A percentile compares a stretch with the other conserved stretches of the same genome.
Evolutionary conservation across 1,284 basidiomycete genomes (phyloP).

Genomic region (Thecaphora frezii): DNA sequence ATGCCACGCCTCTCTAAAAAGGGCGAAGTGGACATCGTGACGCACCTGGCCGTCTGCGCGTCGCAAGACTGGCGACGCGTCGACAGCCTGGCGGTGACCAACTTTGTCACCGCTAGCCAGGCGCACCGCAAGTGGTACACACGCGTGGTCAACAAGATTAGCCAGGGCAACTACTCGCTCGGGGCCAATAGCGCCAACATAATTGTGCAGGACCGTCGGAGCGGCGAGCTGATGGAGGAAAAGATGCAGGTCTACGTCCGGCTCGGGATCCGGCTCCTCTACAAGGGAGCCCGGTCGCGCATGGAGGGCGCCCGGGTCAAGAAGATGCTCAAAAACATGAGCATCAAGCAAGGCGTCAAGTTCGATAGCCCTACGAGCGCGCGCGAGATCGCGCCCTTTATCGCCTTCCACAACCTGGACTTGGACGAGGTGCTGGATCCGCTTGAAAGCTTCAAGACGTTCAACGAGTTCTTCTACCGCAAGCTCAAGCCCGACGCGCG

Average conservation of each 20-base stretch:
- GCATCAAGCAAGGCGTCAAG: slow-evolving; percentile 91
- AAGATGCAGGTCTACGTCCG: slow-evolving; percentile 96
- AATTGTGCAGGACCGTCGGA: slow-evolving; percentile 66
- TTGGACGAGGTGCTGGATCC: slow-evolving; percentile 81
- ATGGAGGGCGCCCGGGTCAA: slow-evolving; percentile 87
- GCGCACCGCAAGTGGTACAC: slow-evolving; percentile 97
- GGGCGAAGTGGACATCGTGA: slow-evolving; percentile 88
- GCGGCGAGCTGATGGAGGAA: slow-evolving; percentile 91
- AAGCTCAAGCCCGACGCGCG: slow-evolving; percentile 82
- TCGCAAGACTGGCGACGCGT: slow-evolving; percentile 88
- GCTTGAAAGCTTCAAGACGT: slow-evolving; percentile 78
- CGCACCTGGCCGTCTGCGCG: slow-evolving; percentile 81
- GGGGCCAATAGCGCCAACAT: slow-evolving; percentile 93
- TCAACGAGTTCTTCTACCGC: slow-evolving; percentile 89
- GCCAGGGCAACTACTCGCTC: slow-evolving; percentile 76
- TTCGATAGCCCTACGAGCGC: slow-evolving; percentile 84
- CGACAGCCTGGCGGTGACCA: slow-evolving; percentile 71
- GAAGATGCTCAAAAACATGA: slow-evolving; percentile 81
- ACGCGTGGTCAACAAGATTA: slow-evolving; percentile 77
- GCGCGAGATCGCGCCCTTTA: slow-evolving; percentile 80
- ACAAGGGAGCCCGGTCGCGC: slow-evolving; percentile 82
- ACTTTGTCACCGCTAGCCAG: slow-evolving; percentile 91
- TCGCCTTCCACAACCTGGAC: slow-evolving; percentile 85
- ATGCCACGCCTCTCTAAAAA: slow-evolving; percentile 79
- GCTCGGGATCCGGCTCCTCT: slow-evolving; percentile 84